A percentile compares a stretch with the other conserved stretches of the same genome.
These are phyloP conservation scores for Cercophora sp. DNA, from an alignment of 495 filamentous ascomycete species.

Conservation along the genomic window DNA sequence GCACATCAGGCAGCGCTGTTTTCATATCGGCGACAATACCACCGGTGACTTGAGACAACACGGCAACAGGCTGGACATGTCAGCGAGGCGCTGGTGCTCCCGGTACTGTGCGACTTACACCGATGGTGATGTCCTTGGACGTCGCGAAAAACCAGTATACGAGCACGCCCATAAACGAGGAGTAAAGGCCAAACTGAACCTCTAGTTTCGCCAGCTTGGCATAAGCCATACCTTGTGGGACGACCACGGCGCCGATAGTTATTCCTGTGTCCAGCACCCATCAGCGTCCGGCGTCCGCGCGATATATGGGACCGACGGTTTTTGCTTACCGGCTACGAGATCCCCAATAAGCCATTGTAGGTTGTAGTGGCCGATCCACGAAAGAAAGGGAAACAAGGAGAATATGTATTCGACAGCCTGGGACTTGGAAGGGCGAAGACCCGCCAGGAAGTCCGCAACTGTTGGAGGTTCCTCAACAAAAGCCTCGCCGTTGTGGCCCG, in stretches of 20 bases:
- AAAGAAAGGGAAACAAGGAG: slow-evolving; percentile 78
- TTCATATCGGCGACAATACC: slow-evolving; percentile 64
- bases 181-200: slow-evolving; percentile 86
- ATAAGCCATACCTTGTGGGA: slow-evolving; percentile 98
- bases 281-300: no score
- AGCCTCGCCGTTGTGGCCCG: slow-evolving; percentile 66
- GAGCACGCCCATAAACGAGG: slow-evolving; percentile 95
- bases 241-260: slow-evolving; percentile 91
- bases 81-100: no score
- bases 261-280: no score
- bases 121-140: slow-evolving; percentile 98
- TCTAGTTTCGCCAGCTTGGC: slow-evolving; percentile 75
- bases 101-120: slow-evolving; percentile 58
- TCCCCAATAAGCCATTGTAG: slow-evolving; percentile 83
- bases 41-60: slow-evolving; percentile 87
- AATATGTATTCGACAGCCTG: slow-evolving; percentile 57
- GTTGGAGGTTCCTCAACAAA: slow-evolving; percentile 84
- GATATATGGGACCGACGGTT: slow-evolving; percentile 13
- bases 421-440: slow-evolving; percentile 52
- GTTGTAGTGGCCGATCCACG: slow-evolving; percentile 89
- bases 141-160: slow-evolving; percentile 99
- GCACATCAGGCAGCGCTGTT: slow-evolving; percentile 54
- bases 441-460: slow-evolving; percentile 63
- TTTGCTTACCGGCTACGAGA: slow-evolving; percentile 75
- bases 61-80: slow-evolving; percentile 74